Base-by-base conservation (phyloP, 768 basidiomycete genomes). In the Postia placenta region DNA sequence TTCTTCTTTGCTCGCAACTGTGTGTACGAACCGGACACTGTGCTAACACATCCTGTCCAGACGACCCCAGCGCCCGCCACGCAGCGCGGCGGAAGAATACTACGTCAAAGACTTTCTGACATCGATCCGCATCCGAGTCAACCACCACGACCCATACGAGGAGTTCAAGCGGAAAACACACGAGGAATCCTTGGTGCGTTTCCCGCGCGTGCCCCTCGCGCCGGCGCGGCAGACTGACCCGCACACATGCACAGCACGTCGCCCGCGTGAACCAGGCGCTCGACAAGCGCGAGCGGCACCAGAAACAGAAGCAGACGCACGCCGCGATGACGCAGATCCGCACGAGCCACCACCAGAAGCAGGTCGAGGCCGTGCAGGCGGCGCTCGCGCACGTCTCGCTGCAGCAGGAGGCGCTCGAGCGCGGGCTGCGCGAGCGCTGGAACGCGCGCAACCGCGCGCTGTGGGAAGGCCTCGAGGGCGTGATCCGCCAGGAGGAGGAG, bases 401-500 rank as follows among this genome's bases (percentile, higher is more conserved):
- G 17, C 64, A 67, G 50, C 73, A 75, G 39, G 72, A 76, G 50
- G 60, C 63, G 11, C 75, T 78, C 23, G 74, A 83, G 48, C 64
- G 69, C 30, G 61, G 58, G 42, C 60, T 83, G 28, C 65, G 68
- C 39, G 65, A 66, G 4, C 63, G 56, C 7, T 81, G 78, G 77
- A 73, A 72, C 42, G 64, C 67, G 30, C 68, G 74, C 43, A 70
- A 74, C 51, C 65, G 53, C 39, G 57, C 58, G 43, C 66, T 80
- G 30, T 81, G 79, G 69, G 70, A 78, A 23, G 70, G 80, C 3
- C 77, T 87, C 45, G 84, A 89, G 63, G 60, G 52, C 2, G 79
- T 73, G 5, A 88, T 89, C 52, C 75, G 75, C 56, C 25, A 65
- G 2, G 84, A 87, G 58, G 81, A 86, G 52, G 81, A 80, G 24